Conservation (phyloP, 176 grass and related monocot species). For the Oryza rufipogon region DNA sequence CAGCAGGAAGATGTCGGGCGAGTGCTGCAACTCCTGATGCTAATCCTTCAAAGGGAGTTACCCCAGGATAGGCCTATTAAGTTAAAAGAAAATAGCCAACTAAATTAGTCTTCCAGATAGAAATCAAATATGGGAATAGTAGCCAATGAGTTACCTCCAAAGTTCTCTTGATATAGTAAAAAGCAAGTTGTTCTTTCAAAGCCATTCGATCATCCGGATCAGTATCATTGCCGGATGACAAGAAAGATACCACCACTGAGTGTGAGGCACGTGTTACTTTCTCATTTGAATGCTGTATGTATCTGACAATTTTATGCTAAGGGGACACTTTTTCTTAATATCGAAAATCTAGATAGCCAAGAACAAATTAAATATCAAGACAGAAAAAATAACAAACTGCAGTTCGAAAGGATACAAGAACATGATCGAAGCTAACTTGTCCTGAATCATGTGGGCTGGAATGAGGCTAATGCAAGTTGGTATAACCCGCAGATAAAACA, state of each 20-base stretch:
- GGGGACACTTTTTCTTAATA: constrained; percentile 24
- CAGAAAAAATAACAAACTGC: background rate
- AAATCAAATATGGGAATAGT: background rate
- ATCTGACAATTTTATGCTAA: constrained; percentile 68
- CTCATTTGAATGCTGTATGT: constrained; percentile 91
- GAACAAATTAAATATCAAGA: background rate
- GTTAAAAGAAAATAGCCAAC: background rate
- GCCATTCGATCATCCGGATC: constrained; percentile 56
- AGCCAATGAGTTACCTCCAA: constrained; percentile 56
- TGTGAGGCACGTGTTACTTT: constrained; percentile 86
- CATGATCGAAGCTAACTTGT: constrained; percentile 62
- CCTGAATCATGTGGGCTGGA: constrained; percentile 54
- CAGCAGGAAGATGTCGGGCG: constrained; percentile 72
- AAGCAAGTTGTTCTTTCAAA: constrained; percentile 86
- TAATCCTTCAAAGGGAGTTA: constrained; percentile 84
- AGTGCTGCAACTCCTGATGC: constrained; percentile 80
- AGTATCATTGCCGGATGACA: constrained; percentile 64
- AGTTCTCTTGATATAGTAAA: constrained; percentile 80
- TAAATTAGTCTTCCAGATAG: background rate
- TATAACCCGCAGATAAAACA: constrained; percentile 91
- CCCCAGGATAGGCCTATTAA: constrained; percentile 70
- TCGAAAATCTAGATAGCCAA: constrained; percentile 3
- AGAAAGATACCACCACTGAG: constrained; percentile 88
- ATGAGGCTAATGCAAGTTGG: constrained; percentile 74
- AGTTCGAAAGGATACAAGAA: constrained; percentile 80